A percentile compares a stretch with the other conserved stretches of the same genome.
These are phyloP conservation scores for Tagetes erecta DNA, from an alignment of 129 eudicot genomes.

Conservation along the genomic window DNA sequence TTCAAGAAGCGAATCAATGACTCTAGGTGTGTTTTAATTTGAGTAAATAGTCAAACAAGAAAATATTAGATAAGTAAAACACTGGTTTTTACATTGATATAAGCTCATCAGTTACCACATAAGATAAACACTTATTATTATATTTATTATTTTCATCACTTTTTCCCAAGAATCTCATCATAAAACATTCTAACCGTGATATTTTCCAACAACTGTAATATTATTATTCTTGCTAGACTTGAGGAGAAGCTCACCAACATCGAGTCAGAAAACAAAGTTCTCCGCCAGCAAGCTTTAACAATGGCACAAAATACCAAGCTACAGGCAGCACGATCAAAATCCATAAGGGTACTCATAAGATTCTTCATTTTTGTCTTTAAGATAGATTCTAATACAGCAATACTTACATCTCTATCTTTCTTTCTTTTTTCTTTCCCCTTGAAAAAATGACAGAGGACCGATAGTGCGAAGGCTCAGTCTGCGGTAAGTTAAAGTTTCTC, in stretches of 20 bases:
- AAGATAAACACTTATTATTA: neutral
- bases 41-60: slow-evolving; percentile 12
- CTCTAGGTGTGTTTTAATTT: slow-evolving; percentile 11
- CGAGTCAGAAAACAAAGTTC: slow-evolving; percentile 89
- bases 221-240: slow-evolving; percentile 43
- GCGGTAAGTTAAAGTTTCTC: slow-evolving; percentile 46
- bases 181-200: neutral
- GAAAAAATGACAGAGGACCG: slow-evolving; percentile 61
- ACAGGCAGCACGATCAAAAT: slow-evolving; percentile 63
- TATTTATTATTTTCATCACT: neutral
- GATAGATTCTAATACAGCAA: neutral
- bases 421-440: slow-evolving; percentile 21
- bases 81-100: slow-evolving; percentile 1
- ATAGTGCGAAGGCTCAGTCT: slow-evolving; percentile 44
- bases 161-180: neutral
- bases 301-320: slow-evolving; percentile 81
- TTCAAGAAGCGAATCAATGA: slow-evolving; percentile 15
- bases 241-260: slow-evolving; percentile 75
- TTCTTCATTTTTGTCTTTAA: slow-evolving; percentile 20
- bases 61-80: neutral
- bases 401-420: slow-evolving; percentile 26
- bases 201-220: slow-evolving; percentile 3
- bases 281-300: slow-evolving; percentile 88
- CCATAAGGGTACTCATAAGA: slow-evolving; percentile 58
- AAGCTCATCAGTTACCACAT: slow-evolving; percentile 9